Evolutionary conservation across 805 yeast genomes (phyloP).

Genomic region (Zygosaccharomyces siamensis): DNA sequence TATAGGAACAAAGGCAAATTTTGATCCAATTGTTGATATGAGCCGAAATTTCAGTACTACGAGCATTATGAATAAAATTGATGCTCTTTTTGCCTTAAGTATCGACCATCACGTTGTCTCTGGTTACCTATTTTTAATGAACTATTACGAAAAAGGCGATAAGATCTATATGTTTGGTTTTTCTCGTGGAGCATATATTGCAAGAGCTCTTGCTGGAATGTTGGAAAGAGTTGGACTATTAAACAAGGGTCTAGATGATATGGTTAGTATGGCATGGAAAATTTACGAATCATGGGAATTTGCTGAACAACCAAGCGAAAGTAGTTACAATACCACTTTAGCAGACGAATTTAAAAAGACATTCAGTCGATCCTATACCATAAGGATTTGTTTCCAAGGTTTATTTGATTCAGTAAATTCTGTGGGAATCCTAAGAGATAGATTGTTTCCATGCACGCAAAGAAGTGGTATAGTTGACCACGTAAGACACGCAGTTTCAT

Average conservation of each 20-base stretch:
- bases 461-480: constrained; percentile 49
- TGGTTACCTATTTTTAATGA: constrained; percentile 52
- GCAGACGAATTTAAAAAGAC: constrained; percentile 51
- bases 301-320: constrained; percentile 51
- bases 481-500: constrained; percentile 61
- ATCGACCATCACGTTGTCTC: constrained; percentile 53
- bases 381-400: constrained; percentile 55
- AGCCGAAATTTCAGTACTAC: constrained; percentile 17
- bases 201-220: constrained; percentile 62
- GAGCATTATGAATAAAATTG: constrained; percentile 31
- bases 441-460: constrained; percentile 55
- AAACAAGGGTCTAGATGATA: constrained; percentile 49
- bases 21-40: constrained; percentile 32
- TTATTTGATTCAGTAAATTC: constrained; percentile 67
- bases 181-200: constrained; percentile 61
- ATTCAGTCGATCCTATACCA: constrained; percentile 43
- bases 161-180: constrained; percentile 55
- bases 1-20: constrained; percentile 49
- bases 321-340: constrained; percentile 41
- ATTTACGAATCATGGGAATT: constrained; percentile 55
- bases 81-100: constrained; percentile 49
- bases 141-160: constrained; percentile 46
- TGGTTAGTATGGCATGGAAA: constrained; percentile 59
- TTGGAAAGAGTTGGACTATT: constrained; percentile 58
- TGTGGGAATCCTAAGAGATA: constrained; percentile 54